Evolutionary conservation across 2,329 filamentous ascomycete genomes (phyloP), one percentile per base, ranked within the genome.

Genomic region (Chaetomiaceae sp.): DNA sequence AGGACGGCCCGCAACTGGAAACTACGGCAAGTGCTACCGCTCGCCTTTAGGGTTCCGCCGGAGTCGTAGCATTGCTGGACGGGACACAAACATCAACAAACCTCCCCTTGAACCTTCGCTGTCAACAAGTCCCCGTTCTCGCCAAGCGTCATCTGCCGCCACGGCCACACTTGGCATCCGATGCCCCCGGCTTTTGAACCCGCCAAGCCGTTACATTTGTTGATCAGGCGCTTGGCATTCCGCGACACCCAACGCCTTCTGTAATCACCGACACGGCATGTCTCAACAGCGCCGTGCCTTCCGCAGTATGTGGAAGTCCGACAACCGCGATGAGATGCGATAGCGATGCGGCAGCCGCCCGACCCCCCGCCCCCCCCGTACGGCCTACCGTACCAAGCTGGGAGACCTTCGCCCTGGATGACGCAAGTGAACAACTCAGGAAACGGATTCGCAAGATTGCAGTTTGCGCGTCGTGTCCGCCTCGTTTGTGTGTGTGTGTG

Each of bases 121-220:
- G n/a, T n/a, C n/a, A n/a, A n/a, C n/a, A n/a, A n/a, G n/a, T 27
- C 27, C 30, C 7, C 32, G 25, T 32, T 41, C n/a, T 20, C 23
- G 56, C 53, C 56, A 56, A 56, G 56, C 53, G 16, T 49, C 46
- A 54, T 49, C 47, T 56, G 48, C 56, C 53, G 38, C 46, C 21
- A 5, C 30, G 48, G n/a, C 47, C 53, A 40, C 38, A n/a, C 48
- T 53, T 53, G 48, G 55, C 45, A 41, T 40, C 48, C 38, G 38
- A 21, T 30, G 18, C 27, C 20, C 21, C 38, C 44, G 48, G 44
- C 41, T 30, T 45, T 34, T 52, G 48, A 45, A 25, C 30, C 37
- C 38, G 46, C 49, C 53, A 55, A 58, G 51, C 46, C 29, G 55
- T 58, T 53, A 58, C 53, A 52, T 49, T 18, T 51, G 51, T 38